A percentile compares a stretch with the other conserved stretches of the same genome.
Conservation (phyloP, 2,329 filamentous ascomycete genomes). For the Aspergillus thermomutatus region DNA sequence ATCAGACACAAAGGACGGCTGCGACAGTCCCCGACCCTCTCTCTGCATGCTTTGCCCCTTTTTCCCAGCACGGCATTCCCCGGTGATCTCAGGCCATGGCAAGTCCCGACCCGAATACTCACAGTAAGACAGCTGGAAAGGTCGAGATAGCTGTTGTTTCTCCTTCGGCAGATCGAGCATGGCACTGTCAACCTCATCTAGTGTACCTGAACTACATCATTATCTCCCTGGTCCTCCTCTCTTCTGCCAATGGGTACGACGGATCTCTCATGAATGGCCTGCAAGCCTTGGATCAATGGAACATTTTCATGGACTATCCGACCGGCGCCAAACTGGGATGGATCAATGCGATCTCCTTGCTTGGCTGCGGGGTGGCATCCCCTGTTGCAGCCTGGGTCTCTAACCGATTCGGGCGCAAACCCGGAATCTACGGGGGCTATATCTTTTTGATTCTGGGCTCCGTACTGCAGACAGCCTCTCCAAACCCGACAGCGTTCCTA, state of each 20-base stretch:
- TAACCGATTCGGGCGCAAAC: conserved; percentile 36
- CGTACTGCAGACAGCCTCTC: conserved; percentile 26
- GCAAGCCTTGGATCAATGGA: conserved; percentile 31
- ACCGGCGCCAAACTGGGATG: conserved; percentile 28
- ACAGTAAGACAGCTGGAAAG: neutral
- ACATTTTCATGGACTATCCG: conserved; percentile 27
- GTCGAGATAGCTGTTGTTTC: neutral
- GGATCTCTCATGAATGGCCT: conserved; percentile 26
- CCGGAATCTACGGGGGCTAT: conserved; percentile 30
- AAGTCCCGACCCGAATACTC: no score
- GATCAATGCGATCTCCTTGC: conserved; percentile 29
- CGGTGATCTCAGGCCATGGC: no score
- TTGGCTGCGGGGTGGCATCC: conserved; percentile 26
- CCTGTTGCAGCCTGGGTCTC: conserved; percentile 28
- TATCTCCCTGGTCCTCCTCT: conserved; percentile 6
- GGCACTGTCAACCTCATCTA: conserved; percentile 4
- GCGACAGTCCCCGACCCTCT: no score
- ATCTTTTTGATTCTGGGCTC: conserved; percentile 30
- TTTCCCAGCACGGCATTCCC: no score
- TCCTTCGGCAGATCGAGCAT: neutral
- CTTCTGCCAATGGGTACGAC: neutral
- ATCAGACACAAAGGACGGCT: no score
- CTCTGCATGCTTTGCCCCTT: no score
- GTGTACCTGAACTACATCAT: conserved; percentile 6
- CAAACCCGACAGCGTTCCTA: conserved; percentile 28